Evolutionary conservation across 495 filamentous ascomycete genomes (phyloP), one percentile per base, ranked within the genome.

Genomic region (Penicillium goetzii): DNA sequence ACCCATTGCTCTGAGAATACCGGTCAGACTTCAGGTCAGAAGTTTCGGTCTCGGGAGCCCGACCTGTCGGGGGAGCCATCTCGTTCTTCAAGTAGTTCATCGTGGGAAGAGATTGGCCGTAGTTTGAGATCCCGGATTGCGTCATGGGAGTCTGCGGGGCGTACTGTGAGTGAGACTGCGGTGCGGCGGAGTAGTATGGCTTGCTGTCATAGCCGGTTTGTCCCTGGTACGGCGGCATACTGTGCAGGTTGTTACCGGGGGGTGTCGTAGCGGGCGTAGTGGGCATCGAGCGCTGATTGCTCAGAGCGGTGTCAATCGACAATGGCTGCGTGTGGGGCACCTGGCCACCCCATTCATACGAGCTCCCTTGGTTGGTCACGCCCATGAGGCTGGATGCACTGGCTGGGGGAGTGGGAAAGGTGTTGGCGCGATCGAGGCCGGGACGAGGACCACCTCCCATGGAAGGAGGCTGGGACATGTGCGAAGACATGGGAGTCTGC

Each of bases 191-290:
- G 70, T 96, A 96, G 78, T 95, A 89, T 25, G 88, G 86, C 61
- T 92, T 86, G 69, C 69, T 86, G 60, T 96, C 92, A 64, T 96
- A 96, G 7, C 86, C 78, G 58, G 93, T 87, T 56, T 86, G 86
- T 12, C 76, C 83, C 58, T 88, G 89, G 43, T 92, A 93, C 32
- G 83, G 82, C 55, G 90, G 91, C 84, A 97, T 90, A 63, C 85
- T 88, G 59, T 92, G 89, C 63, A 93, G 79, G 36, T 84, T 82
- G 57, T 79, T 87, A 4, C 91, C 94, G 0, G 95, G 95, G 1
- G 95, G 95, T 1, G 95, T 98, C 10, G 93, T 96, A 11, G 95
- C 90, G 64, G 96, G 95, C 8, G 96, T 97, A 32, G 90, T 93
- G 10, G 94, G 95, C 82, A 97, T 91, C 45, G 93, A 97, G 51